Base-by-base conservation (phyloP, 768 basidiomycete genomes). In the Amyloporia xantha region DNA sequence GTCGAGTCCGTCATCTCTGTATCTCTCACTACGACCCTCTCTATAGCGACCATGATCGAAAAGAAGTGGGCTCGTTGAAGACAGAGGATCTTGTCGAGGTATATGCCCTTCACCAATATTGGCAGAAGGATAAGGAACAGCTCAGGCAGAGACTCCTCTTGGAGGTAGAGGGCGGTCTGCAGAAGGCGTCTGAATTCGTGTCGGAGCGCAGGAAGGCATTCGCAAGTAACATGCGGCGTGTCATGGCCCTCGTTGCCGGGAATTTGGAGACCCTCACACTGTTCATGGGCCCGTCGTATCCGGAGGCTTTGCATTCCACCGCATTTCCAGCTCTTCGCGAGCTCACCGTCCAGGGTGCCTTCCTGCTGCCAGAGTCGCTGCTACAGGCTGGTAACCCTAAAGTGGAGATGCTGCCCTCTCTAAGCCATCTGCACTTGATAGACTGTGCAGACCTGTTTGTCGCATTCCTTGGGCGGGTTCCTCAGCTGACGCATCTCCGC, bases 1-100 rank as follows among this genome's bases (percentile, higher is more conserved):
- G 55, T 19, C 52, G 52, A 10, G 52, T 56, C 9, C 52, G 44
- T 17, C 47, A 53, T 36, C 47, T 56, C n/a, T 56, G 45, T 37
- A 44, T 56, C 17, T 33, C 30, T 7, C 28, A 39, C 23, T 27
- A n/a, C 23, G 5, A 30, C 26, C 23, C 42, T n/a, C 26, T 44
- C 24, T 33, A 33, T 33, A 7, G 9, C 30, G 7, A 7, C 30
- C n/a, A n/a, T n/a, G n/a, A n/a, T n/a, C n/a, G n/a, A n/a, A n/a
- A 13, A 28, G 23, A n/a, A 3, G 9, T 27, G 5, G 13, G 26
- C 26, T n/a, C 15, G 24, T 9, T 39, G 38, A 6, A 4, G 7
- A 9, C 3, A 4, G 23, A 24, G 42, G 26, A 44, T 9, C 42
- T 44, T 7, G 15, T 13, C n/a, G 25, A 30, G 4, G 26, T 27